A percentile compares a stretch with the other conserved stretches of the same genome.
Evolutionary conservation across 768 basidiomycete species (phyloP).

Genomic region (Amanita rubescens): DNA sequence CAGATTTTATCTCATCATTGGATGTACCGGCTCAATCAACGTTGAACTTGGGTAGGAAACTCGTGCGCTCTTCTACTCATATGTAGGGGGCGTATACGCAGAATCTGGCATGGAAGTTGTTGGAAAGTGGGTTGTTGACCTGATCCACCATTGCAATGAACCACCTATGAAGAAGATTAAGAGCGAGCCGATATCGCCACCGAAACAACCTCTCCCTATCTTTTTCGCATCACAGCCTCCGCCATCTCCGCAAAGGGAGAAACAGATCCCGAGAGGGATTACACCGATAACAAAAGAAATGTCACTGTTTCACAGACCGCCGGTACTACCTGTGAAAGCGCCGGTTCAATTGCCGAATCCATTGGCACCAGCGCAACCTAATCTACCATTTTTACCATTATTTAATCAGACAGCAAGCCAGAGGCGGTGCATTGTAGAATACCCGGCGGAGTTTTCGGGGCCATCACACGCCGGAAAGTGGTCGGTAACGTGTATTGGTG

Average conservation of each 20-base stretch:
- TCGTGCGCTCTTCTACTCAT: constrained; percentile 52
- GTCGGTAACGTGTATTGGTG: constrained; percentile 63
- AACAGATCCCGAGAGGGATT: neutral
- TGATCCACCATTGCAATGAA: constrained; percentile 25
- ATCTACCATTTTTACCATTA: constrained; percentile 56
- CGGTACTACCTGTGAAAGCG: constrained; percentile 16
- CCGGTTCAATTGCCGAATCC: constrained; percentile 37
- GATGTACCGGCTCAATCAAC: constrained; percentile 7
- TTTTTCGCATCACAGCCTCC: constrained; percentile 29
- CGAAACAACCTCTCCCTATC: constrained; percentile 16
- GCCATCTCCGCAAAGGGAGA: constrained; percentile 14
- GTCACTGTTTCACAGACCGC: neutral
- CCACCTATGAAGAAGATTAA: constrained; percentile 35
- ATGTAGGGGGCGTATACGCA: constrained; percentile 56
- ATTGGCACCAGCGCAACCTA: constrained; percentile 55
- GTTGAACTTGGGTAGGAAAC: constrained; percentile 37
- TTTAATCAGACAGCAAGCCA: constrained; percentile 72
- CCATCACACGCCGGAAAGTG: constrained; percentile 65
- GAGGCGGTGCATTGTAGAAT: constrained; percentile 54
- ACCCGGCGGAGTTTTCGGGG: constrained; percentile 51
- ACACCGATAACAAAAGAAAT: too few relatives aligned
- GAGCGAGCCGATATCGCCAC: constrained; percentile 25
- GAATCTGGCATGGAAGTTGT: constrained; percentile 46
- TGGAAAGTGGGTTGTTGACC: constrained; percentile 47
- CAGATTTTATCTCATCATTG: constrained; percentile 11